Evolutionary conservation across 306 rosid genomes (phyloP).

Genomic region (Purshia tridentata): DNA sequence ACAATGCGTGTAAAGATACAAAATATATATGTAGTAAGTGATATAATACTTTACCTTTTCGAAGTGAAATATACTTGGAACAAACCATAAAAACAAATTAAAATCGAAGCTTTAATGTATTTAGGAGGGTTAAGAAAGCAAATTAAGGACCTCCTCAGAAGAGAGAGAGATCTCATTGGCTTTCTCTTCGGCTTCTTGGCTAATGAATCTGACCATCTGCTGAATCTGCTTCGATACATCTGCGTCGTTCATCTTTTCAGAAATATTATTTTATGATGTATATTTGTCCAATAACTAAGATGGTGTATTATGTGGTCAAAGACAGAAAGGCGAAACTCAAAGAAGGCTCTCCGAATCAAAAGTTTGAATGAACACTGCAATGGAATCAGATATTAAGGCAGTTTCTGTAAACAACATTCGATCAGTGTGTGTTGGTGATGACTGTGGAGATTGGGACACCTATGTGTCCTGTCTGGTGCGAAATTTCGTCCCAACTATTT

Average conservation of each 20-base stretch:
- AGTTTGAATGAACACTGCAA: neutral
- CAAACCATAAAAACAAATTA: too few relatives aligned
- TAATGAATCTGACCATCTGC: conserved; percentile 78
- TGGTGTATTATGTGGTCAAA: neutral
- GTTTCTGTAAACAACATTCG: neutral
- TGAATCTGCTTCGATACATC: conserved; percentile 72
- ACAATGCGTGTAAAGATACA: too few relatives aligned
- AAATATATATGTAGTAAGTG: too few relatives aligned
- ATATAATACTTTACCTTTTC: too few relatives aligned
- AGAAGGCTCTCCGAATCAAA: neutral
- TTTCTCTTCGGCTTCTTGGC: conserved; percentile 79
- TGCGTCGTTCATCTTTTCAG: conserved; percentile 54
- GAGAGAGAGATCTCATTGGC: conserved; percentile 67
- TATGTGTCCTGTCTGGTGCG: neutral
- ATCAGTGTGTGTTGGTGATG: neutral
- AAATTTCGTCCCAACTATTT: conserved; percentile 12
- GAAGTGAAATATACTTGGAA: too few relatives aligned
- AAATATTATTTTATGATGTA: neutral
- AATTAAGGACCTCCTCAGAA: conserved; percentile 52
- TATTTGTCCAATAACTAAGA: neutral
- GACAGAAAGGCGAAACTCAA: neutral
- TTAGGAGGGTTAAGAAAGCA: too few relatives aligned
- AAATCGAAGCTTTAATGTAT: too few relatives aligned
- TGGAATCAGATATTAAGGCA: neutral
- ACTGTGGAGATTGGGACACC: too few relatives aligned